These are phyloP conservation scores for Aspergillus viridinutans DNA, from an alignment of 2,329 filamentous ascomycete species.

Conservation along the genomic window DNA sequence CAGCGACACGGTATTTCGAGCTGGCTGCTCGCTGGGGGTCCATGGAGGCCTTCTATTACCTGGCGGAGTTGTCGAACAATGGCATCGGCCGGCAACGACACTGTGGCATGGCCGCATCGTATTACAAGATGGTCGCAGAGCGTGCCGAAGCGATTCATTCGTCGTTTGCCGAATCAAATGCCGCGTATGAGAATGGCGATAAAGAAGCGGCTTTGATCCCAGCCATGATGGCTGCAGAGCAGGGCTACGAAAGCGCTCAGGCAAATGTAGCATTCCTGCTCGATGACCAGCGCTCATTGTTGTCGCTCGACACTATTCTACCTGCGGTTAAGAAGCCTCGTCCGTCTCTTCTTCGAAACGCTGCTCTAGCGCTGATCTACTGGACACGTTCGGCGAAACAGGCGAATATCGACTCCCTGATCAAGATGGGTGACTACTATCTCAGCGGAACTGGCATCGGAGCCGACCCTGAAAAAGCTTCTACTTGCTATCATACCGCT, in stretches of 20 bases:
- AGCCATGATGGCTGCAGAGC: conserved; percentile 84
- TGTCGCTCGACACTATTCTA: conserved; percentile 54
- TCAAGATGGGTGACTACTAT: conserved; percentile 99
- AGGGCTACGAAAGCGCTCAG: conserved; percentile 85
- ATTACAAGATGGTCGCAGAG: conserved; percentile 78
- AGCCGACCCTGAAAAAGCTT: conserved; percentile 75
- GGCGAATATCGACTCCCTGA: conserved; percentile 84
- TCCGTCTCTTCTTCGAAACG: conserved; percentile 51
- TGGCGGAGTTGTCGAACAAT: conserved; percentile 79
- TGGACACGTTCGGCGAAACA: conserved; percentile 95
- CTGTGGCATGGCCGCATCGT: conserved; percentile 70
- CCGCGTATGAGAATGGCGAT: conserved; percentile 74
- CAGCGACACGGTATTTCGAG: conserved; percentile 82
- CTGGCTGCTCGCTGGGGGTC: conserved; percentile 76
- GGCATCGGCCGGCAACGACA: conserved; percentile 76
- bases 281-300: conserved; percentile 64
- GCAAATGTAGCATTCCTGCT: conserved; percentile 86
- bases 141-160: conserved; percentile 69
- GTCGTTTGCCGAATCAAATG: conserved; percentile 76
- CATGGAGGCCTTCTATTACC: conserved; percentile 87
- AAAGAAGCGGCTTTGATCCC: conserved; percentile 73
- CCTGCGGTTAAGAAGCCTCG: conserved; percentile 42
- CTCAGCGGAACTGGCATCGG: conserved; percentile 72
- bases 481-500: conserved; percentile 85
- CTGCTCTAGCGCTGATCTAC: conserved; percentile 74